Evolutionary conservation across 2,329 filamentous ascomycete genomes (phyloP).

Genomic region (Colletotrichum sp.): DNA sequence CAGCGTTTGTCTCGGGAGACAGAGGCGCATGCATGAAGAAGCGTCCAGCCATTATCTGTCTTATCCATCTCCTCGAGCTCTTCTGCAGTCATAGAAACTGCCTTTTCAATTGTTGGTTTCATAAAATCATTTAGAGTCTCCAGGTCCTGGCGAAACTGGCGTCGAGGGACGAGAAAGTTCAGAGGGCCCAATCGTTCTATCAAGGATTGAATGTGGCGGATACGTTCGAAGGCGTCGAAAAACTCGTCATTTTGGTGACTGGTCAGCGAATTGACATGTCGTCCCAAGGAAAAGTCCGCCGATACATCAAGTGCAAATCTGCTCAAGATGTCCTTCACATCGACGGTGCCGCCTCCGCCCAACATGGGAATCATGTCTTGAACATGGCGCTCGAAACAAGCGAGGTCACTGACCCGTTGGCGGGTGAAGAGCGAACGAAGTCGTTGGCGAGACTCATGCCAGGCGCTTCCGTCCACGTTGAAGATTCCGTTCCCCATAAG

Average conservation of each 20-base stretch:
- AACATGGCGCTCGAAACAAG: conserved; percentile 65
- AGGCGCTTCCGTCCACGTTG: conserved; percentile 52
- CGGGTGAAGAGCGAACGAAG: conserved; percentile 58
- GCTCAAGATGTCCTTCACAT: conserved; percentile 50
- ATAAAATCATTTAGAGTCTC: conserved; percentile 72
- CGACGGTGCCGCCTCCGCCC: conserved; percentile 54
- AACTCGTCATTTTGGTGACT: conserved; percentile 62
- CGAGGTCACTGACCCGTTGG: conserved; percentile 52
- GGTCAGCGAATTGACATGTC: conserved; percentile 50
- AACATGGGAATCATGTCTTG: conserved; percentile 63
- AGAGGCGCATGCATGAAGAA: conserved; percentile 76
- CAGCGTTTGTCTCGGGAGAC: conserved; percentile 67
- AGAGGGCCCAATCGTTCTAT: conserved; percentile 53
- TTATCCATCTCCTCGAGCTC: conserved; percentile 73
- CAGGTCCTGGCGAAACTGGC: conserved; percentile 63
- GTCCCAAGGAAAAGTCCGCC: conserved; percentile 71
- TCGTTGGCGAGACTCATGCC: conserved; percentile 56
- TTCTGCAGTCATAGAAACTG: conserved; percentile 48
- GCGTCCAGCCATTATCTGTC: conserved; percentile 60
- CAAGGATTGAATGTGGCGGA: conserved; percentile 64
- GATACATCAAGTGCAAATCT: conserved; percentile 68
- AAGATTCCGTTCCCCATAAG: conserved; percentile 63
- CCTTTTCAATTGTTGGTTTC: conserved; percentile 69
- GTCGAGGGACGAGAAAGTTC: conserved; percentile 60
- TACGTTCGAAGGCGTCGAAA: conserved; percentile 66